Evolutionary conservation across 495 filamentous ascomycete genomes (phyloP).

Genomic region (Cercophora newfieldiana): DNA sequence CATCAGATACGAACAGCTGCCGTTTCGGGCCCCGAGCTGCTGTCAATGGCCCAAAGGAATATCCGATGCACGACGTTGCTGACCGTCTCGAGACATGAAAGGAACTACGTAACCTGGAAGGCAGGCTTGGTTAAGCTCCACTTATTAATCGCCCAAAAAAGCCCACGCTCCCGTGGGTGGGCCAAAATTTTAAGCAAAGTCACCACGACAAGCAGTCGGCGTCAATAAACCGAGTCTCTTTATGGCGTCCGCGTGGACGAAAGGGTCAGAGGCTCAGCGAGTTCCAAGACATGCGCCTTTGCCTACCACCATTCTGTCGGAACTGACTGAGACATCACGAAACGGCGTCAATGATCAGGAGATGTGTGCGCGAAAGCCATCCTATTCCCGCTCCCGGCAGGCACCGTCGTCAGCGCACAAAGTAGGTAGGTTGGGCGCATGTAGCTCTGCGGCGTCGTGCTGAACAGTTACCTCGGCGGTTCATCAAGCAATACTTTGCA

Average conservation of each 20-base stretch:
- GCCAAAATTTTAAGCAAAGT: not conserved
- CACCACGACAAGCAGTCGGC: not conserved
- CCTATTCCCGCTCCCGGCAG: not conserved
- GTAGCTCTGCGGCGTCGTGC: not conserved
- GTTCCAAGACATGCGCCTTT: not conserved
- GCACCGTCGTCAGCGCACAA: not conserved
- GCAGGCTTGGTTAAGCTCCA: not conserved
- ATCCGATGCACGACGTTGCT: not conserved
- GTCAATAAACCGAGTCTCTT: not conserved
- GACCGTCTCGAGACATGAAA: not conserved
- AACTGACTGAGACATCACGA: not conserved
- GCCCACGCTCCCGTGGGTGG: not conserved
- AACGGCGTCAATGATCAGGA: not conserved
- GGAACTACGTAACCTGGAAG: not conserved
- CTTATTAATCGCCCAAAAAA: not conserved
- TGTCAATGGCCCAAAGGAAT: not conserved
- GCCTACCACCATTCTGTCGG: not conserved
- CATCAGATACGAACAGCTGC: not conserved
- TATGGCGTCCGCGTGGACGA: not conserved
- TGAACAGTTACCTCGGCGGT: not conserved
- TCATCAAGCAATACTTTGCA: not conserved
- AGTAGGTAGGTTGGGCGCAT: not conserved
- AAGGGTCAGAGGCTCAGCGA: not conserved
- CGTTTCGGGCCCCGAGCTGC: not conserved
- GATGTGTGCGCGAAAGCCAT: not conserved